Conservation (phyloP, 306 rosid species). For the Cicer arietinum region DNA sequence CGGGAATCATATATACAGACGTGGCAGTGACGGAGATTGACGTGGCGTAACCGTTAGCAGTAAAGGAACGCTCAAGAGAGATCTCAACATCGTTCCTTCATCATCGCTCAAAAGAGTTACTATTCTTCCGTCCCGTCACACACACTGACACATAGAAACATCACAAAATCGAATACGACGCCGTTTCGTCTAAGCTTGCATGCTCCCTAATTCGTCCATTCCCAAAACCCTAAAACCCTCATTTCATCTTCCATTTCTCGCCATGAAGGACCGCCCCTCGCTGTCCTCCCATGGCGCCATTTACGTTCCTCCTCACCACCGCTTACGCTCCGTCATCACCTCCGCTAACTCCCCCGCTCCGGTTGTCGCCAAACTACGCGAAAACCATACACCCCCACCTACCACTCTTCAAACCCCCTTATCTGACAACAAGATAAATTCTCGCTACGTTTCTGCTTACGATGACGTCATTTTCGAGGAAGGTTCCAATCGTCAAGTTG, state of each 20-base stretch:
- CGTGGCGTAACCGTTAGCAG: background rate
- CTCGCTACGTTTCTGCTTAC: constrained; percentile 59
- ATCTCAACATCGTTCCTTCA: background rate
- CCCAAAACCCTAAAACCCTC: constrained; percentile 57
- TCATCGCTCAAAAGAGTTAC: background rate
- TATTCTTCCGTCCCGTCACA: background rate
- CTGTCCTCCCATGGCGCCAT: constrained; percentile 72
- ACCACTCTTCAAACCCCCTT: constrained; percentile 44
- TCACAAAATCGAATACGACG: constrained; percentile 35
- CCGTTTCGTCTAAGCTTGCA: constrained; percentile 47
- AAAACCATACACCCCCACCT: constrained; percentile 40
- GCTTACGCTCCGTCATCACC: constrained; percentile 68
- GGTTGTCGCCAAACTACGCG: constrained; percentile 50
- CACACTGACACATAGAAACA: background rate
- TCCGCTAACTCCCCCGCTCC: constrained; percentile 53
- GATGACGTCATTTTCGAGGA: constrained; percentile 59
- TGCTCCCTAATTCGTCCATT: constrained; percentile 42
- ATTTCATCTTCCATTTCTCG: constrained; percentile 34
- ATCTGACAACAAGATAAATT: constrained; percentile 45
- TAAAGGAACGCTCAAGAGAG: background rate
- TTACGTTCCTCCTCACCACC: constrained; percentile 91
- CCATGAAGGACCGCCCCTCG: constrained; percentile 88
- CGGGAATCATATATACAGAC: background rate
- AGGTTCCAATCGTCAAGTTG: constrained; percentile 58
- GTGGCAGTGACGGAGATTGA: background rate